Conservation (phyloP, 140 eudicot species). For the Stevia rebaudiana region DNA sequence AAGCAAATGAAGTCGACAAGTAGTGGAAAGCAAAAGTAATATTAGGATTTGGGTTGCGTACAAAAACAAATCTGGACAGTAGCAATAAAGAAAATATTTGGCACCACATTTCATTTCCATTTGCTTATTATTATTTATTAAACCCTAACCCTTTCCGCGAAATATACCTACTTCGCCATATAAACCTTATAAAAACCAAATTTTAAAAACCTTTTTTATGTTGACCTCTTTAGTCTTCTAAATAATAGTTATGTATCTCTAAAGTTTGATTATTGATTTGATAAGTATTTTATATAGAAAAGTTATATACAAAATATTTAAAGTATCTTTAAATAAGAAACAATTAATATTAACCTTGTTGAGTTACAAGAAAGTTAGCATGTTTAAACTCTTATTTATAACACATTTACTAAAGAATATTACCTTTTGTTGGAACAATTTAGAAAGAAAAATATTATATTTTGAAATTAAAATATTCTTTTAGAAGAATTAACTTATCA, state of each 20-base stretch:
- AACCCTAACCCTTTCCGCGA: constrained; percentile 22
- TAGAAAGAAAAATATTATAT: background rate
- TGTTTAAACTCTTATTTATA: too few relatives aligned
- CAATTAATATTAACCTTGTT: too few relatives aligned
- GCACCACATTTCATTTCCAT: constrained; percentile 11
- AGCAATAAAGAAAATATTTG: constrained; percentile 23
- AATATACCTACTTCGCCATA: background rate
- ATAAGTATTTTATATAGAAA: background rate
- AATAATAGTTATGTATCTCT: background rate
- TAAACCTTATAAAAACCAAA: background rate
- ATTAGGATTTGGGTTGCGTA: constrained; percentile 17
- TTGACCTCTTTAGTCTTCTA: background rate
- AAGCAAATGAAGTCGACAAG: background rate
- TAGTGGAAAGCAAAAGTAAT: constrained; percentile 25
- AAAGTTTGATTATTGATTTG: background rate
- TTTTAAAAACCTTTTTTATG: background rate
- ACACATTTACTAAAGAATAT: too few relatives aligned
- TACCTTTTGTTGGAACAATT: background rate
- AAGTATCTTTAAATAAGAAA: background rate
- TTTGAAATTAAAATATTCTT: background rate
- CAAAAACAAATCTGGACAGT: constrained; percentile 26
- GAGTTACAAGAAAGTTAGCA: too few relatives aligned
- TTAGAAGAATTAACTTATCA: background rate
- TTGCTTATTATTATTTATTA: background rate
- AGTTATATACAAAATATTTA: background rate